phyloP scores from a whole-genome alignment of 1,139 yeast genomes.

The Geotrichum histeridarum region DNA sequence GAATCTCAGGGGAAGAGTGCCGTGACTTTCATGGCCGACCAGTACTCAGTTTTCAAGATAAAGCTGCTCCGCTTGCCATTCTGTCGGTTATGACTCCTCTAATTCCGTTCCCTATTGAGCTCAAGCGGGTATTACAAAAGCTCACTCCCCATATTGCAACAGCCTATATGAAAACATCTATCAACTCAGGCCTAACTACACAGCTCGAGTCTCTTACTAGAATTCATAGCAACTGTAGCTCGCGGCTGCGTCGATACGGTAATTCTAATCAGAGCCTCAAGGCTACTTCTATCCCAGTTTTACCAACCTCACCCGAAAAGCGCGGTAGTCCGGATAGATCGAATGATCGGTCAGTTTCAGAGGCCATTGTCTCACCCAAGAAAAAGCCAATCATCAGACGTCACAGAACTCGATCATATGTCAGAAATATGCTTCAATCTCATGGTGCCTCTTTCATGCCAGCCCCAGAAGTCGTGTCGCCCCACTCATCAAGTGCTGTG shows the following conservation, averaged over 20 bases:
- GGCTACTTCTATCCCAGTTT: conserved; percentile 1
- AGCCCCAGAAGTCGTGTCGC: conserved; percentile 20
- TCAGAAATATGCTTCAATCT: conserved; percentile 22
- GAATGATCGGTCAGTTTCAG: conserved; percentile 1
- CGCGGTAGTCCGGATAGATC: conserved; percentile 6
- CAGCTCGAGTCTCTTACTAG: conserved; percentile 21
- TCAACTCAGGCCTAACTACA: conserved; percentile 30
- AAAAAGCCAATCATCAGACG: not conserved
- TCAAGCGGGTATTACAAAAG: conserved; percentile 27
- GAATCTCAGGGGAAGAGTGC: not conserved
- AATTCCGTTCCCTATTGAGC: conserved; percentile 34
- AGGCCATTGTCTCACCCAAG: not conserved
- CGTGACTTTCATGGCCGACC: not conserved
- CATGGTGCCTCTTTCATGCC: conserved; percentile 25
- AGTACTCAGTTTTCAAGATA: not conserved
- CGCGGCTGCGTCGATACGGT: conserved; percentile 7
- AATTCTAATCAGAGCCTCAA: conserved; percentile 5
- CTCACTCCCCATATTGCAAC: conserved; percentile 36
- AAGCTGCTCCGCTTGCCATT: conserved; percentile 35
- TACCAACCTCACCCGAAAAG: conserved; percentile 10
- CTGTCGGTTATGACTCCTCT: conserved; percentile 34
- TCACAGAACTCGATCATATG: conserved; percentile 4
- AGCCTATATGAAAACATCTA: conserved; percentile 32
- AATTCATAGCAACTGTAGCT: conserved; percentile 2
- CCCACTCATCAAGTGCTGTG: not conserved